Evolutionary conservation across 2,329 filamentous ascomycete species (phyloP).

Genomic region (Curvularia verruculosa): DNA sequence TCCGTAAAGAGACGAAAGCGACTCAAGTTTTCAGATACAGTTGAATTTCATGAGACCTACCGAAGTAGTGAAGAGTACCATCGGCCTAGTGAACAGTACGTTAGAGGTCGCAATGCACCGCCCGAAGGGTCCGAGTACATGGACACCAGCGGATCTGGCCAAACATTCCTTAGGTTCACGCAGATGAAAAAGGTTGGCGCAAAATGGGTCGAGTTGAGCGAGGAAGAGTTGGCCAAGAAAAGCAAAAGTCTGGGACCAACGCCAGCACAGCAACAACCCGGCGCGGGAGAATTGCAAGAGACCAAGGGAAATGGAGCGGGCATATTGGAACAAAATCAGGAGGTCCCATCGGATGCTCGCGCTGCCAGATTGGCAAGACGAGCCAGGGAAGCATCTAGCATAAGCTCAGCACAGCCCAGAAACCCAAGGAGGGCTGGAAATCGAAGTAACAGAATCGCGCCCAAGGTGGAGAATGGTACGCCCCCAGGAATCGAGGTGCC

Average conservation of each 20-base stretch:
- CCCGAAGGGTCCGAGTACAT: constrained; percentile 32
- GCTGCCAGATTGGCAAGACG: constrained; percentile 14
- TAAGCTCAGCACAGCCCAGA: not conserved
- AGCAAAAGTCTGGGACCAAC: constrained; percentile 1
- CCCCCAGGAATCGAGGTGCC: not conserved
- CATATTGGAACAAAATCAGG: not conserved
- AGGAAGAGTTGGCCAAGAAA: constrained; percentile 20
- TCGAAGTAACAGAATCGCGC: not conserved
- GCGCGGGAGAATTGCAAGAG: not conserved
- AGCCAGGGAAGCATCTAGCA: constrained; percentile 4
- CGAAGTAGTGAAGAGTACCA: constrained; percentile 21
- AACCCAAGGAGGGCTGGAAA: not conserved
- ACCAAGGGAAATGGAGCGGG: not conserved
- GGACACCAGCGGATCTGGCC: constrained; percentile 36
- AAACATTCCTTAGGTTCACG: constrained; percentile 32
- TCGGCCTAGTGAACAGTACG: constrained; percentile 28
- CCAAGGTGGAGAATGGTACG: constrained; percentile 1
- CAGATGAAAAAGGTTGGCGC: constrained; percentile 30
- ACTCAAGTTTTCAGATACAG: constrained; percentile 27
- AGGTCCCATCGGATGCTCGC: constrained; percentile 11
- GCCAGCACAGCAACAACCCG: constrained; percentile 2
- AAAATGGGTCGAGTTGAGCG: constrained; percentile 30
- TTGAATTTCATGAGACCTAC: constrained; percentile 29
- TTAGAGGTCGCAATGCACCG: constrained; percentile 35
- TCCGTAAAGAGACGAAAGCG: constrained; percentile 22